phyloP scores from a whole-genome alignment of 2,329 filamentous ascomycete species.

The Cladosporium sp. region DNA sequence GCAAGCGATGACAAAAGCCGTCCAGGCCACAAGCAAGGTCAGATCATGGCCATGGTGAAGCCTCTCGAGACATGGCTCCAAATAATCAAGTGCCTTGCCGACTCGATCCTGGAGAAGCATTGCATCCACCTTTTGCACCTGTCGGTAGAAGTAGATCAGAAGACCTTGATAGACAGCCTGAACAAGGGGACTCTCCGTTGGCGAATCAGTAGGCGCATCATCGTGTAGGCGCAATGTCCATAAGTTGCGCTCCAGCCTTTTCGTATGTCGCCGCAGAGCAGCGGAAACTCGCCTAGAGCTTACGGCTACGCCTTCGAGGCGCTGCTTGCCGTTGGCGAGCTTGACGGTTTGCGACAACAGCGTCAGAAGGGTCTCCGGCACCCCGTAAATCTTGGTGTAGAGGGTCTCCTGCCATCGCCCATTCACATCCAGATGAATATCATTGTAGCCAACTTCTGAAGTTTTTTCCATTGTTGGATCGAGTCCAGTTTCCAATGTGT shows the following conservation, averaged over 20 bases:
- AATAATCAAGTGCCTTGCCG: background rate
- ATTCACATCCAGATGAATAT: slow-evolving; percentile 2
- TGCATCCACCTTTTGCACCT: slow-evolving; percentile 1
- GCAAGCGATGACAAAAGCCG: slow-evolving; percentile 2
- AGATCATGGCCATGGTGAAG: background rate
- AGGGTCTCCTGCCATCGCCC: slow-evolving; percentile 2
- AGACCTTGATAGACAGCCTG: slow-evolving; percentile 1
- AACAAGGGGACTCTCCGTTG: background rate
- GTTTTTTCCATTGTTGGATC: background rate
- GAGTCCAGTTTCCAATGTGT: background rate
- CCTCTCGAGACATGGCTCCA: background rate
- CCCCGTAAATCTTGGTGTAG: slow-evolving; percentile 6
- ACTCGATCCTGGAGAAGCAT: slow-evolving; percentile 4
- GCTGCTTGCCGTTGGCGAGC: slow-evolving; percentile 4
- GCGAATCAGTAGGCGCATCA: background rate
- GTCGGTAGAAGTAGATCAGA: slow-evolving; percentile 4
- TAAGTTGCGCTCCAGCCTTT: slow-evolving; percentile 2
- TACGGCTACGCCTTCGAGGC: background rate
- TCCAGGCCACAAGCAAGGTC: slow-evolving; percentile 3
- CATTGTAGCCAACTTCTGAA: slow-evolving; percentile 4
- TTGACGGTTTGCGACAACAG: slow-evolving; percentile 5
- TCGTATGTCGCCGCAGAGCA: slow-evolving; percentile 4
- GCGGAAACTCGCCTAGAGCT: slow-evolving; percentile 1
- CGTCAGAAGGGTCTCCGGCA: slow-evolving; percentile 2
- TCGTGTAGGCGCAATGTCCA: background rate